Conservation (phyloP, 2,329 filamentous ascomycete species). For the Ilyonectria robusta region DNA sequence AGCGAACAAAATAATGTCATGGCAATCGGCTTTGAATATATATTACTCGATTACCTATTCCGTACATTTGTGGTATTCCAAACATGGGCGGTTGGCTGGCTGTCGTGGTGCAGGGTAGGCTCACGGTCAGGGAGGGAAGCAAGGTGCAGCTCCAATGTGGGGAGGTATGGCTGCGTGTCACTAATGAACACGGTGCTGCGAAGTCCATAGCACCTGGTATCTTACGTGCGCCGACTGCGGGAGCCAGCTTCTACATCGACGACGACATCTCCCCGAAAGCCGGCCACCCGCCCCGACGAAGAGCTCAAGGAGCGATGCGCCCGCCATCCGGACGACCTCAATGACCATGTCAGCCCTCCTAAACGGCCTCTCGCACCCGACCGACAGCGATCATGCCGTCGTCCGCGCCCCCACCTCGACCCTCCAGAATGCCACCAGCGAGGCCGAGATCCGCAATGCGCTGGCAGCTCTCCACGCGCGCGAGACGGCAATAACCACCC, state of each 20-base stretch:
- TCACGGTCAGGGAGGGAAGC: neutral
- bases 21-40: neutral
- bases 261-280: conserved; percentile 9
- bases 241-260: conserved; percentile 33
- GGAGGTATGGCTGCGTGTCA: conserved; percentile 47
- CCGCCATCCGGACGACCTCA: conserved; percentile 54
- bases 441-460: conserved; percentile 84
- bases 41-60: neutral
- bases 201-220: conserved; percentile 16
- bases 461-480: conserved; percentile 82
- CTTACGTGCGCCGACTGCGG: conserved; percentile 32
- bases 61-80: neutral
- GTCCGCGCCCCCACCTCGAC: conserved; percentile 46
- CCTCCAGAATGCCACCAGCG: conserved; percentile 79
- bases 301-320: conserved; percentile 59
- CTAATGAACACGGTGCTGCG: conserved; percentile 31
- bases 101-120: conserved; percentile 40
- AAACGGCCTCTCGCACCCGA: conserved; percentile 59
- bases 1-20: conserved; percentile 18
- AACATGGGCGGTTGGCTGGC: too few species aligned
- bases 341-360: conserved; percentile 63
- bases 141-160: conserved; percentile 30
- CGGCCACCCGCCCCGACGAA: conserved; percentile 33
- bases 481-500: conserved; percentile 80
- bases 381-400: conserved; percentile 50